A percentile compares a stretch with the other conserved stretches of the same genome.
These are phyloP conservation scores for Stephanodiscus minutulus DNA, from an alignment of 108 stramenopile species.

Conservation along the genomic window DNA sequence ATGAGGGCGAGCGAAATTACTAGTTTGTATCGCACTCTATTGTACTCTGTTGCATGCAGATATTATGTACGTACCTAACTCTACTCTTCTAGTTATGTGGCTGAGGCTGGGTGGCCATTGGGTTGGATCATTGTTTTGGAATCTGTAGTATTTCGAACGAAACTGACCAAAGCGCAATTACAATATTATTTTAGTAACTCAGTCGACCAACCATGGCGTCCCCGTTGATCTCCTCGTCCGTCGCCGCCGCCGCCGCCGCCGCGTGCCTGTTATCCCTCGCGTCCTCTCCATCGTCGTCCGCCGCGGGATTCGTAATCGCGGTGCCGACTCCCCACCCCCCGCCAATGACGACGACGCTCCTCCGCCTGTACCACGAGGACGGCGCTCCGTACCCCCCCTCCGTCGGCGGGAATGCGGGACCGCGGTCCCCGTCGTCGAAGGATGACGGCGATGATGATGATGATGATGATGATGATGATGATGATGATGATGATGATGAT, in stretches of 20 bases:
- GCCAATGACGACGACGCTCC: neutral
- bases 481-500: neutral
- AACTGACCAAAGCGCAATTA: no score
- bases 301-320: neutral
- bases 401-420: neutral
- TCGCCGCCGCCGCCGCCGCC: neutral
- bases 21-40: no score
- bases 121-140: no score
- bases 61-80: no score
- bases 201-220: neutral
- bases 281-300: neutral
- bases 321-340: neutral
- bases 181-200: no score
- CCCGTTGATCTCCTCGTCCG: neutral
- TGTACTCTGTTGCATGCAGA: no score
- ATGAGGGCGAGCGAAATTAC: no score
- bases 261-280: constrained; percentile 1
- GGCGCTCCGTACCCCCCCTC: neutral
- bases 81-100: no score
- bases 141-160: no score
- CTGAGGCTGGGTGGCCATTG: no score
- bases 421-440: neutral
- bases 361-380: neutral
- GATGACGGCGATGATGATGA: neutral
- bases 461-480: neutral